Percentiles rank a stretch among this genome's conserved stretches.
phyloP scores from a whole-genome alignment of 805 yeast genomes.

The Myxozyma neotropica region DNA sequence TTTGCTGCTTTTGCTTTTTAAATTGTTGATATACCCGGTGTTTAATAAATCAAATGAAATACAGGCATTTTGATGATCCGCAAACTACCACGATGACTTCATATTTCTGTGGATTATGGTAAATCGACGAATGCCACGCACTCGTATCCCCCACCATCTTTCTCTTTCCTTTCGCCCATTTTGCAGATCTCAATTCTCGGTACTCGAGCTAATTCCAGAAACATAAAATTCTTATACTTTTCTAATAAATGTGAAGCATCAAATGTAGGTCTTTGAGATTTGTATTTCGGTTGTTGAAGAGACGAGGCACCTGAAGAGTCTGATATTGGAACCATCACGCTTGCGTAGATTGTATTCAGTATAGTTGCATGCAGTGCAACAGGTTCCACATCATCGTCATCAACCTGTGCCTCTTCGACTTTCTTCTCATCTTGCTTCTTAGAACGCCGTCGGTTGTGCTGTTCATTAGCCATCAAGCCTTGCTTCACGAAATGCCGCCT shows the following conservation, averaged over 20 bases:
- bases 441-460: neutral
- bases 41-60: neutral
- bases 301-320: neutral
- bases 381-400: neutral
- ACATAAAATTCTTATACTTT: constrained; percentile 5
- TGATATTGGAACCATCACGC: neutral
- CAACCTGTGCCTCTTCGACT: neutral
- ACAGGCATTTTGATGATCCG: too few species aligned
- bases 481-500: constrained; percentile 12
- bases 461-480: constrained; percentile 6
- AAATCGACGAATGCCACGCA: constrained; percentile 14
- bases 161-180: constrained; percentile 21
- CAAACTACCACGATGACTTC: neutral
- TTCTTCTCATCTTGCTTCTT: neutral
- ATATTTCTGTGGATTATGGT: neutral
- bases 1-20: neutral
- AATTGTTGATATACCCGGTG: constrained; percentile 1
- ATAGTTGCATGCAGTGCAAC: constrained; percentile 28
- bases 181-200: constrained; percentile 19
- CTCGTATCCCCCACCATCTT: constrained; percentile 26
- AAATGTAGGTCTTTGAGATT: constrained; percentile 11
- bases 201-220: constrained; percentile 7
- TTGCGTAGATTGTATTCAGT: constrained; percentile 13
- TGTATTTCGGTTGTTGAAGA: neutral
- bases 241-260: constrained; percentile 17